Base-by-base conservation (phyloP, 1,139 yeast species). In the Magnusiomyces ingens region DNA sequence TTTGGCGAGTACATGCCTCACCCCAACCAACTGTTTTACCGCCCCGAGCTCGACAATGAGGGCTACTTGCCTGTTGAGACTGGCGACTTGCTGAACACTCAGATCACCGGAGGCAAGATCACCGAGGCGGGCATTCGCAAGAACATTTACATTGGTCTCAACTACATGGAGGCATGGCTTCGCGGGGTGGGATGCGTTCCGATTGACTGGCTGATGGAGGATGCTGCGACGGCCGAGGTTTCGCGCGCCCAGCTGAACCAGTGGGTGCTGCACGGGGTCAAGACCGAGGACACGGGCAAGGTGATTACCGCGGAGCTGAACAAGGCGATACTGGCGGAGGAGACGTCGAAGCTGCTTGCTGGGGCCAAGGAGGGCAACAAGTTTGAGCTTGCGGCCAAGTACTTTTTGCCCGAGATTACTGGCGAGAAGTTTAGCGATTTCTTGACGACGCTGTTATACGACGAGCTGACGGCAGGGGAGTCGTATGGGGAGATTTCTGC, bases 161-260 rank as follows among this genome's bases (percentile, higher is more conserved):
- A 83, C 44, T 84, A 85, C 71, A 82, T 84, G 71, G 90, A 82
- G 72, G 90, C 89, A 45, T 85, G 91, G 91, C 79, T 85, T 65
- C 77, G 88, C 63, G 85, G 86, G 57, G 70, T 79, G 59, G 90
- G 91, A 15, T 83, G 90, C 74, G 89, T 84, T 56, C 90, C 91
- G 62, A 84, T 84, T 70, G 83, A 85, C 75, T 82, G 79, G 68
- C 75, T 84, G 71, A 84, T 84, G 91, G 91, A 84, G 73, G 91
- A 84, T 66, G 91, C 91, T 48, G 91, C 91, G 51, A 84, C 91
- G 54, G 91, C 91, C 51, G 91, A 84, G 70, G 90, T 85, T 48
- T 83, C 89, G 35, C 80, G 91, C 69, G 79, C 86, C 40, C 89
- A 84, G 71, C 76, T 84, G 62, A 81, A 85, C 79, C 89, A 84